Evolutionary conservation across 2,329 filamentous ascomycete genomes (phyloP).

Genomic region (Calonectria hongkongensis): DNA sequence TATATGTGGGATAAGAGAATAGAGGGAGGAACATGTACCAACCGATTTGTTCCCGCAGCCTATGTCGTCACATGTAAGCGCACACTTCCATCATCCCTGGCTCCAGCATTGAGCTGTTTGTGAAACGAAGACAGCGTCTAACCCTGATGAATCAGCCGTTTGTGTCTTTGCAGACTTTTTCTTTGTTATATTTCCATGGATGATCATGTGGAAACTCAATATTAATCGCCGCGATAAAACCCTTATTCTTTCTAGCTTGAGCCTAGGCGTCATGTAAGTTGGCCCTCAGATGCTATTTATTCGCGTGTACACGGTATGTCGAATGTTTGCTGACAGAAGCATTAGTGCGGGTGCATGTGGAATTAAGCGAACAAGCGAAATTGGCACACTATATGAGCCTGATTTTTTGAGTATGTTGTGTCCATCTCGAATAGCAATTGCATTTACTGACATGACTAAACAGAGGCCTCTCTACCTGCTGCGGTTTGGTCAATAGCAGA

Average conservation of each 20-base stretch:
- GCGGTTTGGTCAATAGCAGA: slow-evolving; percentile 21
- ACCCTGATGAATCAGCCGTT: slow-evolving; percentile 5
- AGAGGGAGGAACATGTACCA: slow-evolving; percentile 12
- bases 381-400: not conserved
- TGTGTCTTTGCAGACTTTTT: slow-evolving; percentile 59
- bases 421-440: not conserved
- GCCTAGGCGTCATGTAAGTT: slow-evolving; percentile 61
- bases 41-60: slow-evolving; percentile 28
- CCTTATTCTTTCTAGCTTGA: slow-evolving; percentile 62
- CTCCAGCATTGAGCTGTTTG: not conserved
- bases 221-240: slow-evolving; percentile 65
- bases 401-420: slow-evolving; percentile 20
- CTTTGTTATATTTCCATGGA: slow-evolving; percentile 63
- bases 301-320: too few relatives aligned
- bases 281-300: too few relatives aligned
- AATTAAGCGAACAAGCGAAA: slow-evolving; percentile 30
- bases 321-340: not conserved
- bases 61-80: slow-evolving; percentile 32
- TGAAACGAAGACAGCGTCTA: not conserved
- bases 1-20: slow-evolving; percentile 27
- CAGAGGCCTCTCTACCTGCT: slow-evolving; percentile 2
- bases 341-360: slow-evolving; percentile 36
- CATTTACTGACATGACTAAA: not conserved
- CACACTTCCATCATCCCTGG: not conserved
- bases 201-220: slow-evolving; percentile 64